These are phyloP conservation scores for Cryphonectria parasitica DNA, from an alignment of 2,329 filamentous ascomycete species.

Conservation along the genomic window DNA sequence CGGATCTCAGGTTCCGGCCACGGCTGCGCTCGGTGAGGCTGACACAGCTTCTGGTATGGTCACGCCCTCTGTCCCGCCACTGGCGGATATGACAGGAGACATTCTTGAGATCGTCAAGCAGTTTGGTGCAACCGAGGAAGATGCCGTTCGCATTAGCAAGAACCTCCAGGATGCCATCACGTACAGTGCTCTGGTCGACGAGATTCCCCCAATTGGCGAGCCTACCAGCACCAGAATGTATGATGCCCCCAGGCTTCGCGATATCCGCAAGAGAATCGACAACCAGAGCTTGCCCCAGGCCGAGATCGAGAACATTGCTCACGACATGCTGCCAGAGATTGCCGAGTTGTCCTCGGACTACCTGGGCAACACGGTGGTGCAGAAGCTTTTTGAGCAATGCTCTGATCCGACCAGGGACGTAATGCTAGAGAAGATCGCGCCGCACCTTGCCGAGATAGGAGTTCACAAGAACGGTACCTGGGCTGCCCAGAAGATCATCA, in stretches of 20 bases:
- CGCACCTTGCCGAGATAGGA: slow-evolving; percentile 93
- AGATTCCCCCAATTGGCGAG: slow-evolving; percentile 88
- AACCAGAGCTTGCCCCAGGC: slow-evolving; percentile 84
- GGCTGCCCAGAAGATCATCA: slow-evolving; percentile 99
- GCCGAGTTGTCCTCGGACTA: slow-evolving; percentile 95
- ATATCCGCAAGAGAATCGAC: slow-evolving; percentile 97
- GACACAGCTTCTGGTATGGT: slow-evolving; percentile 42
- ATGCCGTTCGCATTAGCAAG: slow-evolving; percentile 70
- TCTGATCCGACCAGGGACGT: slow-evolving; percentile 87
- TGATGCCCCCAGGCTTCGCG: slow-evolving; percentile 90
- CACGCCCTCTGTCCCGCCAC: slow-evolving; percentile 69
- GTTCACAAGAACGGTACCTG: slow-evolving; percentile 99
- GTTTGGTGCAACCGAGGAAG: slow-evolving; percentile 83
- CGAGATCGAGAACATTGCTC: slow-evolving; percentile 90
- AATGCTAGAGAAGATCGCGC: slow-evolving; percentile 86
- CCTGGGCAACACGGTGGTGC: slow-evolving; percentile 97
- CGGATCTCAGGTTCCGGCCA: slow-evolving; percentile 44
- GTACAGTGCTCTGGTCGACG: slow-evolving; percentile 72
- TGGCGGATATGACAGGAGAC: slow-evolving; percentile 79
- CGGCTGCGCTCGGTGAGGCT: slow-evolving; percentile 43
- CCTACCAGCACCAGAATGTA: slow-evolving; percentile 87
- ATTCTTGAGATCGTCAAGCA: slow-evolving; percentile 86
- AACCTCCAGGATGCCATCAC: slow-evolving; percentile 78
- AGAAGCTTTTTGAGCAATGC: slow-evolving; percentile 97
- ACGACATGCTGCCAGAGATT: slow-evolving; percentile 95